These are phyloP conservation scores for Wallacemonas sp. DNA, from an alignment of 208 protist genomes.

Conservation along the genomic window DNA sequence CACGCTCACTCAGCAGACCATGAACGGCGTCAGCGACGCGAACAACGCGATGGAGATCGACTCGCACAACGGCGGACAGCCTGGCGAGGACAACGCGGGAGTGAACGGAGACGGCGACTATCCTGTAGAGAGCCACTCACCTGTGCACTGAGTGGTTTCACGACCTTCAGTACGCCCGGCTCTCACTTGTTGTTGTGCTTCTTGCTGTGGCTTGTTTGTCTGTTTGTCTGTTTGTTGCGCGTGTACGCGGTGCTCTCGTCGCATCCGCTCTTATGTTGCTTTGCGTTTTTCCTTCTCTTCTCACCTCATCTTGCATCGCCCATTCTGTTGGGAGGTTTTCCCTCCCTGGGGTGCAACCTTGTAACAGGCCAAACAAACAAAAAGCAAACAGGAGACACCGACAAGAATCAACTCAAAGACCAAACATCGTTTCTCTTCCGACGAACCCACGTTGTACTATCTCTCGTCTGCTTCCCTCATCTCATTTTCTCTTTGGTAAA, in stretches of 20 bases:
- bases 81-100: background rate
- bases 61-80: background rate
- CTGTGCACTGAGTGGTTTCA: no score
- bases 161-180: no score
- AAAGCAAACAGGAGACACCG: background rate
- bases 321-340: background rate
- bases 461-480: no score
- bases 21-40: background rate
- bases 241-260: no score
- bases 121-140: slow-evolving; percentile 14
- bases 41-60: slow-evolving; percentile 1
- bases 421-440: no score
- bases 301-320: background rate
- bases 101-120: background rate
- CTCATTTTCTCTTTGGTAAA: no score
- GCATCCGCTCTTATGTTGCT: background rate
- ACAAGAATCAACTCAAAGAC: background rate
- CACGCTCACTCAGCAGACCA: background rate
- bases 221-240: background rate
- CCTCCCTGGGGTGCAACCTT: background rate
- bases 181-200: no score
- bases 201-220: background rate
- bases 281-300: background rate
- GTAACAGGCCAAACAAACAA: background rate
- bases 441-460: no score